Evolutionary conservation across 1,139 yeast species (phyloP).

Genomic region (Spathaspora sp.): DNA sequence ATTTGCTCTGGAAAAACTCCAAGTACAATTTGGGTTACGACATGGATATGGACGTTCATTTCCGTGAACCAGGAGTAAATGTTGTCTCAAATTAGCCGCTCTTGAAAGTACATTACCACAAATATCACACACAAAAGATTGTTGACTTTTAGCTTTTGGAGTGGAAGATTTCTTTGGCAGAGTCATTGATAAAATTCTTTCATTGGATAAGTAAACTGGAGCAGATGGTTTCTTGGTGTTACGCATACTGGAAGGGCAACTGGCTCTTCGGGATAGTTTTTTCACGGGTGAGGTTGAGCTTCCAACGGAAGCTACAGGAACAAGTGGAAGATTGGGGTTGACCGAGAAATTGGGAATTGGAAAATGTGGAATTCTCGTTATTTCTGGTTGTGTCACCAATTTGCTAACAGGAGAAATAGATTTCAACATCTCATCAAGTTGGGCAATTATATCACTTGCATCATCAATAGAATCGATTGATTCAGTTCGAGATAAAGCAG

Average conservation of each 20-base stretch:
- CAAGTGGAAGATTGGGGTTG: no score
- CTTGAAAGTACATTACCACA: slow-evolving; percentile 18
- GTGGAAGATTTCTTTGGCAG: neutral
- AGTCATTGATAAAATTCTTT: neutral
- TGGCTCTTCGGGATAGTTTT: neutral
- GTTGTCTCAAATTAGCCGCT: slow-evolving; percentile 19
- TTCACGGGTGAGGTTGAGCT: neutral
- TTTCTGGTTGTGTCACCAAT: neutral
- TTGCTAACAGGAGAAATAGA: neutral
- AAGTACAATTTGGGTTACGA: slow-evolving; percentile 39
- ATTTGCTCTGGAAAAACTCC: slow-evolving; percentile 93
- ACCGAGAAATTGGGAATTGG: no score
- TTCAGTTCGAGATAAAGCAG: neutral
- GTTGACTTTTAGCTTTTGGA: neutral
- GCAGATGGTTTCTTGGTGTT: neutral
- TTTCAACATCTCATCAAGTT: neutral
- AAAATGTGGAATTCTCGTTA: no score
- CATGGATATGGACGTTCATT: slow-evolving; percentile 23
- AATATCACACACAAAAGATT: slow-evolving; percentile 11
- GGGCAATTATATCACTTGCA: neutral
- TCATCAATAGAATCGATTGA: neutral
- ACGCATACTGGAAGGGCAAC: neutral
- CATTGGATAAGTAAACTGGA: neutral
- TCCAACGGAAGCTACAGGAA: no score
- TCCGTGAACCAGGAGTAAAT: slow-evolving; percentile 29